A percentile compares a stretch with the other conserved stretches of the same genome.
phyloP scores from a whole-genome alignment of 495 filamentous ascomycete genomes.

The Neurospora pannonica region DNA sequence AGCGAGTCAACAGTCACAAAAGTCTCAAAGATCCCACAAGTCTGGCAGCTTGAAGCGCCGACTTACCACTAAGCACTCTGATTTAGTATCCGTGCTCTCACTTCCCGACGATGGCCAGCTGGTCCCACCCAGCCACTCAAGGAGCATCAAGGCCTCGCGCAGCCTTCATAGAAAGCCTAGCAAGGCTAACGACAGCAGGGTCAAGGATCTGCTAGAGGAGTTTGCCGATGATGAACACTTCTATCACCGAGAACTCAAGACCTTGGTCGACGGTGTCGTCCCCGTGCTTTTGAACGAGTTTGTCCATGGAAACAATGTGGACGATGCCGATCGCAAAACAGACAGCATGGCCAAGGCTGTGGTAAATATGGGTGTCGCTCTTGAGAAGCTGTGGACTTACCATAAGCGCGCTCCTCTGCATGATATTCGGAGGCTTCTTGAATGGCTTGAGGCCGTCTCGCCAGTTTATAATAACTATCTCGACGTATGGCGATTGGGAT shows the following conservation, averaged over 20 bases:
- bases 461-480: slow-evolving; percentile 82
- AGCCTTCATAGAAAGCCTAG: slow-evolving; percentile 65
- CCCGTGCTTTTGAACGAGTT: slow-evolving; percentile 85
- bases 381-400: slow-evolving; percentile 71
- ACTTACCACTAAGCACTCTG: slow-evolving; percentile 86
- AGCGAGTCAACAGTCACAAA: slow-evolving; percentile 20
- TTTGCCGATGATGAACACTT: slow-evolving; percentile 76
- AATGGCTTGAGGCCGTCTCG: slow-evolving; percentile 70
- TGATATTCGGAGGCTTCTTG: slow-evolving; percentile 56
- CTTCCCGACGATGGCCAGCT: slow-evolving; percentile 52
- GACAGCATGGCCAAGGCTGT: slow-evolving; percentile 68
- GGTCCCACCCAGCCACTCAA: slow-evolving; percentile 28
- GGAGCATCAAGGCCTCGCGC: slow-evolving; percentile 57
- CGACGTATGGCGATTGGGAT: slow-evolving; percentile 83
- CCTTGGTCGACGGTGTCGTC: slow-evolving; percentile 90
- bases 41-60: slow-evolving; percentile 53
- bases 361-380: slow-evolving; percentile 83
- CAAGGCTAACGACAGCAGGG: slow-evolving; percentile 53
- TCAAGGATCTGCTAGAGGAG: slow-evolving; percentile 69
- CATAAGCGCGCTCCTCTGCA: slow-evolving; percentile 72
- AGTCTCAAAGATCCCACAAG: slow-evolving; percentile 7
- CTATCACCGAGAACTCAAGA: slow-evolving; percentile 87
- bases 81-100: slow-evolving; percentile 87
- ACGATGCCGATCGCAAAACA: slow-evolving; percentile 45
- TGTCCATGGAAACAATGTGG: slow-evolving; percentile 57